phyloP scores from a whole-genome alignment of 2,329 filamentous ascomycete species.

The Alternaria gansuensis region DNA sequence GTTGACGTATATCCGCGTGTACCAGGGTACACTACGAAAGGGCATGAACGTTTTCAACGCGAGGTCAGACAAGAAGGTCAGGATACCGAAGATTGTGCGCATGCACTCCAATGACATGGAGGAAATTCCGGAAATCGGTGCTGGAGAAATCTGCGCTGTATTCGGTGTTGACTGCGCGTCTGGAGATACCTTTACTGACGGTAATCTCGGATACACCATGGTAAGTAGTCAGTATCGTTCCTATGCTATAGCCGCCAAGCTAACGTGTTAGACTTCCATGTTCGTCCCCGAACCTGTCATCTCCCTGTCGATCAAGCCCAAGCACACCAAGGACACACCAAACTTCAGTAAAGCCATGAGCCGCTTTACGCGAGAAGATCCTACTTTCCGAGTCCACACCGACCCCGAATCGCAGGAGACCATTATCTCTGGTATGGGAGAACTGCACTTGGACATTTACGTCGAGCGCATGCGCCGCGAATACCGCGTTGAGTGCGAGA shows the following conservation, averaged over 20 bases:
- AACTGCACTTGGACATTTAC: slow-evolving; percentile 96
- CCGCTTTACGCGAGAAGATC: slow-evolving; percentile 97
- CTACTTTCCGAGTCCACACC: slow-evolving; percentile 94
- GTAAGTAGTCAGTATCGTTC: slow-evolving; percentile 32
- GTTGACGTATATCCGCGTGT: slow-evolving; percentile 97
- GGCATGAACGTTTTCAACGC: slow-evolving; percentile 93
- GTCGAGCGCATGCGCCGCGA: slow-evolving; percentile 96
- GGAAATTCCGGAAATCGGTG: slow-evolving; percentile 89
- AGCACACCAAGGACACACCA: slow-evolving; percentile 87
- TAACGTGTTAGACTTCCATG: slow-evolving; percentile 74
- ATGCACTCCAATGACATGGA: slow-evolving; percentile 99
- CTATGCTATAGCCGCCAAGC: slow-evolving; percentile 15
- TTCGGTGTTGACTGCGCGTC: slow-evolving; percentile 98
- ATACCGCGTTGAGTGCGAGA: slow-evolving; percentile 94
- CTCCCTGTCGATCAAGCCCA: slow-evolving; percentile 95
- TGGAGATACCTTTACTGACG: slow-evolving; percentile 97
- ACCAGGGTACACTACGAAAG: slow-evolving; percentile 91
- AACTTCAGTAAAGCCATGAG: slow-evolving; percentile 99
- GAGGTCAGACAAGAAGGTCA: slow-evolving; percentile 92
- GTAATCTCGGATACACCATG: slow-evolving; percentile 91
- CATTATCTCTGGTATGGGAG: slow-evolving; percentile 98
- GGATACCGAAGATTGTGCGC: slow-evolving; percentile 94
- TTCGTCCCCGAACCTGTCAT: slow-evolving; percentile 98
- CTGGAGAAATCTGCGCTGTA: slow-evolving; percentile 97
- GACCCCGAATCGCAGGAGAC: slow-evolving; percentile 94